Percentiles rank a stretch among this genome's conserved stretches.
These are phyloP conservation scores for Botryobasidium botryosum DNA, from an alignment of 768 basidiomycete genomes.

Conservation along the genomic window DNA sequence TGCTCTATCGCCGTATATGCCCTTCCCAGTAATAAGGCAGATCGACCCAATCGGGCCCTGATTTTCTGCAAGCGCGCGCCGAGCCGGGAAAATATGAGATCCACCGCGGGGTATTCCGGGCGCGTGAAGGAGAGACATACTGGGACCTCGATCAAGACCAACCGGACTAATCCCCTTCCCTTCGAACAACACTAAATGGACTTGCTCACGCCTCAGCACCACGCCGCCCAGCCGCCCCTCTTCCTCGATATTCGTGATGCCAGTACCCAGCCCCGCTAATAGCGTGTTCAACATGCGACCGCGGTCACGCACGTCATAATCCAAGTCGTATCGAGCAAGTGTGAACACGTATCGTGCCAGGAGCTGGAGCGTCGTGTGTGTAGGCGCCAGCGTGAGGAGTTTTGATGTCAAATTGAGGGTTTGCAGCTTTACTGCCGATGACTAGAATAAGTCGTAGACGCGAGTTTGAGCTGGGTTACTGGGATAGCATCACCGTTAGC, in stretches of 20 bases:
- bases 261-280: conserved; percentile 40
- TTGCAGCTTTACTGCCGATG: conserved; percentile 59
- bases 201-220: conserved; percentile 66
- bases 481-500: not conserved
- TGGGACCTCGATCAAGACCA: not conserved
- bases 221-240: conserved; percentile 37
- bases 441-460: conserved; percentile 25
- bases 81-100: conserved; percentile 13
- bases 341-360: conserved; percentile 59
- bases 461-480: not conserved
- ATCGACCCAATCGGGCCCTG: conserved; percentile 60
- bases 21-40: conserved; percentile 39
- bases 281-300: conserved; percentile 63
- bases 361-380: conserved; percentile 22
- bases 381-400: conserved; percentile 48
- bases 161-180: conserved; percentile 33
- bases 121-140: not conserved
- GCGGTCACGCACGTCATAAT: conserved; percentile 85
- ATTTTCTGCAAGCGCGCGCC: no score
- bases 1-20: conserved; percentile 26
- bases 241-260: conserved; percentile 15
- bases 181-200: conserved; percentile 59
- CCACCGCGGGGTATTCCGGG: not conserved
- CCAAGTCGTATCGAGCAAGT: conserved; percentile 72
- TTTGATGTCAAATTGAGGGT: conserved; percentile 76